Percentiles rank a stretch among this genome's conserved stretches.
Conservation (phyloP, 768 basidiomycete species). For the Collybiopsis confluens region DNA sequence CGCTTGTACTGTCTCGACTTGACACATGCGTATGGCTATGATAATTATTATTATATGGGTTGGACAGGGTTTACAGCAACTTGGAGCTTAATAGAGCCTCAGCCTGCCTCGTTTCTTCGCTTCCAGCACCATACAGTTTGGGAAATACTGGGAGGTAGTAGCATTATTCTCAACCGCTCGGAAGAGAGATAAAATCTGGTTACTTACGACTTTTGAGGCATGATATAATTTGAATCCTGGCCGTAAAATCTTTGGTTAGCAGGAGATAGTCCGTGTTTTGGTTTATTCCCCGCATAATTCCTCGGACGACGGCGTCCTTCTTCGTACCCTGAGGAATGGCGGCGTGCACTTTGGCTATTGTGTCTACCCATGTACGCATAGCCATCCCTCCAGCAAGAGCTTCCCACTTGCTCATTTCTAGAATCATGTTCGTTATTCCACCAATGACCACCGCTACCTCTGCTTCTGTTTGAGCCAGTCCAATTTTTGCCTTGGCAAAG, state of each 20-base stretch:
- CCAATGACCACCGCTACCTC: slow-evolving; percentile 47
- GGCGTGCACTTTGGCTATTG: slow-evolving; percentile 38
- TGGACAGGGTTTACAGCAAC: background rate
- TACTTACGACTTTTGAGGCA: slow-evolving; percentile 45
- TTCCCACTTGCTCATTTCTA: slow-evolving; percentile 55
- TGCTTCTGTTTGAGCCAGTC: slow-evolving; percentile 41
- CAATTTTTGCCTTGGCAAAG: slow-evolving; percentile 40
- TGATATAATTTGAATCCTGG: slow-evolving; percentile 51
- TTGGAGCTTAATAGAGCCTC: slow-evolving; percentile 10
- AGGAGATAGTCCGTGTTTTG: slow-evolving; percentile 44
- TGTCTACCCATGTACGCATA: slow-evolving; percentile 51
- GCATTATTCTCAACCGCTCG: background rate
- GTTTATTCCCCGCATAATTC: slow-evolving; percentile 48
- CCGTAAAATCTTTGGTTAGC: slow-evolving; percentile 51
- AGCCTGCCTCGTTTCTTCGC: slow-evolving; percentile 8
- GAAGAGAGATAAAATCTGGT: slow-evolving; percentile 1
- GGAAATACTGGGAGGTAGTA: background rate
- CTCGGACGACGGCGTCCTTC: slow-evolving; percentile 41
- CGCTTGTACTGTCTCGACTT: too few species aligned
- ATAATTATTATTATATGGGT: too few species aligned
- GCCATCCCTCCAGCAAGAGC: slow-evolving; percentile 42
- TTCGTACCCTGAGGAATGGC: slow-evolving; percentile 21
- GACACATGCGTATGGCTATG: too few species aligned
- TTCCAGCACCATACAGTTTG: slow-evolving; percentile 7
- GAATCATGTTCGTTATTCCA: slow-evolving; percentile 49